Base-by-base conservation (phyloP, 768 basidiomycete genomes). In the Mycena galericulata region DNA sequence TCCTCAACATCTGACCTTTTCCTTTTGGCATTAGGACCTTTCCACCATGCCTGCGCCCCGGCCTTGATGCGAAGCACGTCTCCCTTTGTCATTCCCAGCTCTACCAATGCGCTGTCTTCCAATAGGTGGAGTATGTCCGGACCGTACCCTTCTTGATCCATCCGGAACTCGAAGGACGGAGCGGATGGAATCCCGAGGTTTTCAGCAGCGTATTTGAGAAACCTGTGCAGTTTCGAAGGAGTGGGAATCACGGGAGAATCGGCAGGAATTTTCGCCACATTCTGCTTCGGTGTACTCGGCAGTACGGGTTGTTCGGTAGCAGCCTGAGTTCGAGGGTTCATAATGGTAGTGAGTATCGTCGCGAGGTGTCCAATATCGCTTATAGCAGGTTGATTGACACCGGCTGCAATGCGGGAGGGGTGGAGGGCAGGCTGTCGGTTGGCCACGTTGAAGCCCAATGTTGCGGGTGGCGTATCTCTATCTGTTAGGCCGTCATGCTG, bases 401-500 rank as follows among this genome's bases (percentile, higher is more conserved):
- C 60, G 6, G 60, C 60, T 0, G 60, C 60, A 24, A 62, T 62
- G 12, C 47, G 60, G 5, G 47, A 3, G 4, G 60, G 62, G 24
- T 63, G 62, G 11, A 63, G 41, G 5, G 62, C 62, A n/a, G 30
- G 27, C 24, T 63, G 36, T 9, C 62, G 11, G 18, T 63, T 54
- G 20, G 43, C 62, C 27, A 34, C 4, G 24, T 55, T 15, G 22
- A 63, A 63, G 8, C 12, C 14, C 4, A 62, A 9, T 10, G 26
- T 14, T 15, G 20, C 34, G 2, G 53, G 53, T 12, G 62, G 38
- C 22, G 10, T 36, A 3, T 45, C 10, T 3, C 11, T 2, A n/a
- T 29, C 34, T 6, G 62, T 27, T 17, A 12, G 4, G 32, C 62
- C 51, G n/a, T 63, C 62, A 22, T 63, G 24, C 62, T 63, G 29